phyloP scores from a whole-genome alignment of 495 filamentous ascomycete species.

The Letharia columbiana region DNA sequence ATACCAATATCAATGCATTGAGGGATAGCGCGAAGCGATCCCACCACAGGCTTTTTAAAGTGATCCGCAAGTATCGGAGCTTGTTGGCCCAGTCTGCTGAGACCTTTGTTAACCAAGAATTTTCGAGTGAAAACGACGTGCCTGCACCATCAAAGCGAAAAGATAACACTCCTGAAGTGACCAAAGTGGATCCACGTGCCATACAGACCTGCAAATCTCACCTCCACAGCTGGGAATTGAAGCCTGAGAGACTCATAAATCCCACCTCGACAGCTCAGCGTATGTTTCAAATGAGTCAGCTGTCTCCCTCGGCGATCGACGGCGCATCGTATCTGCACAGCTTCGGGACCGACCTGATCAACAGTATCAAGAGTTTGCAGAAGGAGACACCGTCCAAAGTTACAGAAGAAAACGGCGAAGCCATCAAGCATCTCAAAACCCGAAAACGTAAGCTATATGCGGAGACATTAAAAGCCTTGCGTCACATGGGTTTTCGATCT shows the following conservation, averaged over 20 bases:
- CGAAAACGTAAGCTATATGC: conserved; percentile 86
- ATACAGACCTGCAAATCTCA: conserved; percentile 42
- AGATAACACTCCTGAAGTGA: conserved; percentile 20
- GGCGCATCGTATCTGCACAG: conserved; percentile 51
- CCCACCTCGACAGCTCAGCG: conserved; percentile 51
- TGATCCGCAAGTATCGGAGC: conserved; percentile 78
- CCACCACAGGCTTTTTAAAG: conserved; percentile 82
- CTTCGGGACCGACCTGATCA: conserved; percentile 58
- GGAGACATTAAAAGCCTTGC: conserved; percentile 70
- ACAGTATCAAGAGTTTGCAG: conserved; percentile 60
- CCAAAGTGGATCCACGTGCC: conserved; percentile 37
- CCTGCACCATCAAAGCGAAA: conserved; percentile 12
- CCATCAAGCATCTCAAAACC: conserved; percentile 77
- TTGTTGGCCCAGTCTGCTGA: conserved; percentile 65
- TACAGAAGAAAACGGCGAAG: conserved; percentile 72
- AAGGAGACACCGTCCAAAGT: conserved; percentile 68
- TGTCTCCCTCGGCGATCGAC: conserved; percentile 45
- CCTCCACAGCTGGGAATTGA: conserved; percentile 47
- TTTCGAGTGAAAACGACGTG: conserved; percentile 28
- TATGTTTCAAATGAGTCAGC: conserved; percentile 51
- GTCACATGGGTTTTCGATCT: conserved; percentile 79
- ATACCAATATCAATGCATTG: conserved; percentile 84
- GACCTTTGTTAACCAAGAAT: conserved; percentile 50
- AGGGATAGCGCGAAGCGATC: conserved; percentile 81
- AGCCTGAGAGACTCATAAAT: conserved; percentile 64